A percentile compares a stretch with the other conserved stretches of the same genome.
Evolutionary conservation across 495 filamentous ascomycete species (phyloP).

Genomic region (Patellaria atrata): DNA sequence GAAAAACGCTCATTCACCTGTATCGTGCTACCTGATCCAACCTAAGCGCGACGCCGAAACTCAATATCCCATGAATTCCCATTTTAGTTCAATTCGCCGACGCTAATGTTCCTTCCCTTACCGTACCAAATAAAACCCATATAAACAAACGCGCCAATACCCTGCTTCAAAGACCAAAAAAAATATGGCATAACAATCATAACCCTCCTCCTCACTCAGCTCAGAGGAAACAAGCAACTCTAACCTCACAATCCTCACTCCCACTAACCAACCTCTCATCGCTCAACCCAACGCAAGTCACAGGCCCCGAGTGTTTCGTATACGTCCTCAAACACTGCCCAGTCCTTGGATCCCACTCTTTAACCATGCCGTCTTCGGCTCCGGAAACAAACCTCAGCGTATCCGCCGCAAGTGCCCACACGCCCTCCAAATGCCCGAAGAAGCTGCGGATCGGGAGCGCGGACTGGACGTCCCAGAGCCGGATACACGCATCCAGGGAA

Average conservation of each 20-base stretch:
- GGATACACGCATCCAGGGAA: conserved; percentile 78
- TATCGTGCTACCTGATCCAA: no score
- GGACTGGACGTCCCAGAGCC: conserved; percentile 80
- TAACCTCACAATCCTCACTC: conserved; percentile 80
- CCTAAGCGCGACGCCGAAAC: no score
- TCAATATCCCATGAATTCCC: no score
- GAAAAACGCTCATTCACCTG: no score
- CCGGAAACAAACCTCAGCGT: conserved; percentile 78
- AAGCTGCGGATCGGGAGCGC: conserved; percentile 76
- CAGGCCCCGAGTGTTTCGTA: conserved; percentile 73
- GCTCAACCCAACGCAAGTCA: conserved; percentile 83
- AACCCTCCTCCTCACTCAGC: conserved; percentile 2
- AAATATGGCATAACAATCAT: background rate
- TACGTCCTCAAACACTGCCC: conserved; percentile 87
- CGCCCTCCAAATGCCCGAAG: conserved; percentile 90
- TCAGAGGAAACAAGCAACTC: conserved; percentile 35
- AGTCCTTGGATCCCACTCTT: conserved; percentile 87
- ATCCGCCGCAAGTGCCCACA: conserved; percentile 90
- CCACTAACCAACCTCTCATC: conserved; percentile 79
- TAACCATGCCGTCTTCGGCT: conserved; percentile 86
- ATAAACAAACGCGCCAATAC: no score
- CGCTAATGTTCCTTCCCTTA: no score
- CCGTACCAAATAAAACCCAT: no score
- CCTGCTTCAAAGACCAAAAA: no score
- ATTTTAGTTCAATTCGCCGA: no score